A percentile compares a stretch with the other conserved stretches of the same genome.
These are phyloP conservation scores for Fremontodendron californicum DNA, from an alignment of 345 rosid species.

Conservation along the genomic window DNA sequence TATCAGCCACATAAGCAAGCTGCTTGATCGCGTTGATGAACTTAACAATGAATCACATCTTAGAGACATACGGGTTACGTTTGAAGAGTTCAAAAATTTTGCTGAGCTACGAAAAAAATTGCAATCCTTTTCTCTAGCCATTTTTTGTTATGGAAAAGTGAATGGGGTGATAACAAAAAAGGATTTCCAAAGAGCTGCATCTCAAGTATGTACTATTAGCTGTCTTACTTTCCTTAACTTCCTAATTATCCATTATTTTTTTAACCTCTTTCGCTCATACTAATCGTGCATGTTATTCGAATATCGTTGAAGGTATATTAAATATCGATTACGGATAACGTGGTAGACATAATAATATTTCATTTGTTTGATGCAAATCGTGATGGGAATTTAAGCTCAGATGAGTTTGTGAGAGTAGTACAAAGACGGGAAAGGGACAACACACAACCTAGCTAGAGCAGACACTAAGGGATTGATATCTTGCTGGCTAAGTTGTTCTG, in stretches of 20 bases:
- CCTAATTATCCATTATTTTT: not conserved
- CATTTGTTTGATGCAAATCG: constrained; percentile 49
- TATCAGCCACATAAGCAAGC: constrained; percentile 40
- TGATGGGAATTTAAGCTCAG: constrained; percentile 50
- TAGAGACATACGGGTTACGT: constrained; percentile 36
- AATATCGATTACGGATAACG: constrained; percentile 34
- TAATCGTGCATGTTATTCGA: not conserved
- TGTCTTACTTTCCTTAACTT: not conserved
- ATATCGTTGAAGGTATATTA: constrained; percentile 46
- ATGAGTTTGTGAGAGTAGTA: constrained; percentile 52
- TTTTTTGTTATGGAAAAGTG: constrained; percentile 57
- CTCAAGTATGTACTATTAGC: constrained; percentile 31
- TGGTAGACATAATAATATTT: constrained; percentile 56
- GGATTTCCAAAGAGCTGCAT: constrained; percentile 71
- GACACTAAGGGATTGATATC: constrained; percentile 33
- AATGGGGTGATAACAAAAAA: constrained; percentile 48
- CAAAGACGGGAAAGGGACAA: constrained; percentile 37
- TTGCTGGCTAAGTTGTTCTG: constrained; percentile 35
- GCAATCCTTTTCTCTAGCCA: constrained; percentile 53
- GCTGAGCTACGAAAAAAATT: constrained; percentile 50
- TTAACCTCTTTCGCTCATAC: too few species aligned
- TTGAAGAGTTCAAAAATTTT: constrained; percentile 52
- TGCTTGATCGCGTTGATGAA: constrained; percentile 54
- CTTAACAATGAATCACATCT: constrained; percentile 30
- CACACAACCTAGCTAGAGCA: constrained; percentile 22